Base-by-base conservation (phyloP, 352 stramenopile species). In the Globisporangium viniferum region DNA sequence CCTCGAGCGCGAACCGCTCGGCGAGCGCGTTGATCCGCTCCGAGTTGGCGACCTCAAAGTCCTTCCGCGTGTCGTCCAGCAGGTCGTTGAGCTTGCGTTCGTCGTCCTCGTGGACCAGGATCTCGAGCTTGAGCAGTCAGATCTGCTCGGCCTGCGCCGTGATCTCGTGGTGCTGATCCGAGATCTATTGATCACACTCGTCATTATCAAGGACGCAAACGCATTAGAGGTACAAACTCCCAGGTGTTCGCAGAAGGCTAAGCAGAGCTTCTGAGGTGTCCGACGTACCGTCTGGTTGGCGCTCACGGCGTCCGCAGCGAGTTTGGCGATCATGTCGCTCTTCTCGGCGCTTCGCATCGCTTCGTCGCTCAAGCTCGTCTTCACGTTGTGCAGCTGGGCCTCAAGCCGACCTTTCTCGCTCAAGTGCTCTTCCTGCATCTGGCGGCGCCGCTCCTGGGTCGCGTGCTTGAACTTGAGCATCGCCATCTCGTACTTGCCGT, bases 381-480 rank as follows among this genome's bases (percentile, higher is more conserved):
- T 72, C 4, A 72, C 18, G 5, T 70, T 51, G 1, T 75, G 67
- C 5, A 82, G 20, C 31, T 81, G 80, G 9, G 73, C 60, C 48
- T 81, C 67, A 3, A 92, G 71, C 0, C 70, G 51, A 1, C 60
- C 8, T 35, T 80, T 86, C 35, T 92, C 76, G 4, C 61, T 72
- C 20, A 66, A 51, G 29, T 89, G 85, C 5, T 74, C 75, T 12
- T 88, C 69, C 15, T 88, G 76, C 66, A 82, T 82, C 27, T 87
- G 78, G 18, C 76, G 74, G 2, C 83, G 80, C 64, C 83, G 82
- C 15, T 78, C 71, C 5, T 89, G 70, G 0, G 84, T 87, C 14
- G 82, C 83, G 55, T 92, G 81, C 53, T 93, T 92, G 67, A 93
- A 91, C 65, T 92, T 93, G 64, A 91, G 80, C 84, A 94, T 92